Conservation (phyloP, 2,329 filamentous ascomycete genomes). For the Penicillium sclerotigenum region DNA sequence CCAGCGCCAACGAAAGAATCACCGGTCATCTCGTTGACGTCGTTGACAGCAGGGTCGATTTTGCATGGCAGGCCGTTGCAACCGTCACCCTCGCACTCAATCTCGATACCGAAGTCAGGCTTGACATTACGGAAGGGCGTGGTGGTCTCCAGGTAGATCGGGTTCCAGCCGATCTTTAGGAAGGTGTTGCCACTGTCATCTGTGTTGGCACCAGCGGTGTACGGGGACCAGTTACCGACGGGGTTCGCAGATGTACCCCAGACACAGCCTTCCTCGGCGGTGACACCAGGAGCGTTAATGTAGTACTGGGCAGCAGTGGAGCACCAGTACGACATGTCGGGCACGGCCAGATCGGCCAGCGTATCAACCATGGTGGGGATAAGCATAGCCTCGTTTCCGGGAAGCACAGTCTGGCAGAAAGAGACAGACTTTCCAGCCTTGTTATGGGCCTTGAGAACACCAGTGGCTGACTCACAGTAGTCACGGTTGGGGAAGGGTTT, state of each 20-base stretch:
- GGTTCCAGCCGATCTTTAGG: slow-evolving; percentile 75
- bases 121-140: slow-evolving; percentile 55
- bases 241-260: slow-evolving; percentile 65
- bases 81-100: slow-evolving; percentile 62
- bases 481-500: slow-evolving; percentile 67
- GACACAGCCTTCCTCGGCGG: slow-evolving; percentile 60
- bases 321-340: slow-evolving; percentile 67
- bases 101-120: slow-evolving; percentile 66
- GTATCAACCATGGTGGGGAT: slow-evolving; percentile 68
- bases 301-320: slow-evolving; percentile 74
- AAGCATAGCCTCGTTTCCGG: slow-evolving; percentile 77
- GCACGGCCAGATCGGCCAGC: slow-evolving; percentile 64
- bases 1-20: slow-evolving; percentile 61
- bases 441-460: slow-evolving; percentile 64
- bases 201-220: slow-evolving; percentile 72
- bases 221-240: slow-evolving; percentile 73
- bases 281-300: slow-evolving; percentile 69
- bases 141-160: slow-evolving; percentile 60
- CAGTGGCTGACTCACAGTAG: slow-evolving; percentile 68
- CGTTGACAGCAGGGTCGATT: slow-evolving; percentile 60
- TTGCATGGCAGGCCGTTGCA: slow-evolving; percentile 74
- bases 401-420: slow-evolving; percentile 76
- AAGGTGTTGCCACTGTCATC: slow-evolving; percentile 63
- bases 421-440: slow-evolving; percentile 61
- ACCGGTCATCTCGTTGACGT: slow-evolving; percentile 59